Evolutionary conservation across 108 stramenopile species (phyloP), one percentile per base, ranked within the genome.

Genomic region (Skeletonema grethae): DNA sequence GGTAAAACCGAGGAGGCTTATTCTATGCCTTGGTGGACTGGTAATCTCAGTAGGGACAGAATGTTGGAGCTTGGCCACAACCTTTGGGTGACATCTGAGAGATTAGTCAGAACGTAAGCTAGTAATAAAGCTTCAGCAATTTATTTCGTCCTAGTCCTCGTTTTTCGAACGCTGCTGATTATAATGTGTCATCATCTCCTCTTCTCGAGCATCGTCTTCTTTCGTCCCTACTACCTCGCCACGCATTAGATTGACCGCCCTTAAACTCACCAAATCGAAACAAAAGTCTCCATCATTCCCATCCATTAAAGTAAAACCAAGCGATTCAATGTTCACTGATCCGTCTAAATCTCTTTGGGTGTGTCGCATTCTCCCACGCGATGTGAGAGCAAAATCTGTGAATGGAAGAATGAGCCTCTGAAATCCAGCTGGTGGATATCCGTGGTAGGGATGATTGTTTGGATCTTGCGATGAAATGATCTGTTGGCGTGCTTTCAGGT

Each of bases 291-390:
- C 93, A 82, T 90, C 83, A 24, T 79, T 57, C 4, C 89, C 90
- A 70, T 94, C 93, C 93, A 92, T 92, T 2, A 94, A 61, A 5
- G 93, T 90, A 38, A 94, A 77, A 13, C 93, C 93, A 16, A 94
- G 80, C 0, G 85, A 79, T 70, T 94, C 84, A 24, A 94, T 82
- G 9, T 63, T 68, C 8, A 94, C 60, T 29, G 72, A 66, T 31
- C 85, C 86, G 65, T 91, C 93, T 36, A 91, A 72, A 41, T 64
- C 67, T 28, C 92, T 81, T 74, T 89, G 90, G 2, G 46, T 73
- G n/a, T 81, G 64, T 66, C 87, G 22, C 73, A 86, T 65, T 64
- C 88, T 72, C 7, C 92, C 92, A 28, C 71, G 71, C 0, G 85
- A 67, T n/a, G 90, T 94, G 7, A 88, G 62, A 20, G 77, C 63